Percentiles rank a stretch among this genome's conserved stretches.
phyloP scores from a whole-genome alignment of 305 asterid genomes.

The Fraxinus albicans region DNA sequence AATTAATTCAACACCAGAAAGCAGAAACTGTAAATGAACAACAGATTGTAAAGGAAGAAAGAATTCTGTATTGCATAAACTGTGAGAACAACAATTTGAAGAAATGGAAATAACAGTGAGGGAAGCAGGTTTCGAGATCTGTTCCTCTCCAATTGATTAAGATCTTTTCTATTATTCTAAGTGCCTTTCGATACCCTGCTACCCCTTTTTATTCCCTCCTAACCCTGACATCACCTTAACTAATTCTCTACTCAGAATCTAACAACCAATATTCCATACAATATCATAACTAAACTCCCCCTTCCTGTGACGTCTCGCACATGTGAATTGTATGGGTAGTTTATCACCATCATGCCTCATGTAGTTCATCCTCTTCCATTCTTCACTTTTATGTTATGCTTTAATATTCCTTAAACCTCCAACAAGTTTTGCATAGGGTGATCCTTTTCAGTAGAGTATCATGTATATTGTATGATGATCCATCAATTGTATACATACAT shows the following conservation, averaged over 20 bases:
- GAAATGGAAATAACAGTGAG: background rate
- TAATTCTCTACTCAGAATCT: no score
- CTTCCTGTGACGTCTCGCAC: background rate
- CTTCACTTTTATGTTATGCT: slow-evolving; percentile 11
- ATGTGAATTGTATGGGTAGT: background rate
- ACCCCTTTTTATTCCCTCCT: no score
- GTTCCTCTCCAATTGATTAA: background rate
- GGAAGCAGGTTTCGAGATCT: background rate
- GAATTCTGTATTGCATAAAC: background rate
- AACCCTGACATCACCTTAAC: no score
- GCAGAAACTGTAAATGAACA: background rate
- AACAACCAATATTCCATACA: no score
- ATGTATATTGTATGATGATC: slow-evolving; percentile 4
- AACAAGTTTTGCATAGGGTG: slow-evolving; percentile 13
- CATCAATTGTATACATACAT: background rate
- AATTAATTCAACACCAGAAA: background rate
- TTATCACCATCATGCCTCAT: background rate
- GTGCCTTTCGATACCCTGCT: background rate
- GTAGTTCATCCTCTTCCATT: background rate
- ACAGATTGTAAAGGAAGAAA: background rate
- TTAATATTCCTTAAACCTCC: background rate
- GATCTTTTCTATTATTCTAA: background rate
- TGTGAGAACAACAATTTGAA: background rate
- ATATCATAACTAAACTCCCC: background rate
- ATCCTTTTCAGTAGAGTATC: slow-evolving; percentile 8